Evolutionary conservation across 1,284 basidiomycete species (phyloP).

Genomic region (Uromyces viciae-fabae): DNA sequence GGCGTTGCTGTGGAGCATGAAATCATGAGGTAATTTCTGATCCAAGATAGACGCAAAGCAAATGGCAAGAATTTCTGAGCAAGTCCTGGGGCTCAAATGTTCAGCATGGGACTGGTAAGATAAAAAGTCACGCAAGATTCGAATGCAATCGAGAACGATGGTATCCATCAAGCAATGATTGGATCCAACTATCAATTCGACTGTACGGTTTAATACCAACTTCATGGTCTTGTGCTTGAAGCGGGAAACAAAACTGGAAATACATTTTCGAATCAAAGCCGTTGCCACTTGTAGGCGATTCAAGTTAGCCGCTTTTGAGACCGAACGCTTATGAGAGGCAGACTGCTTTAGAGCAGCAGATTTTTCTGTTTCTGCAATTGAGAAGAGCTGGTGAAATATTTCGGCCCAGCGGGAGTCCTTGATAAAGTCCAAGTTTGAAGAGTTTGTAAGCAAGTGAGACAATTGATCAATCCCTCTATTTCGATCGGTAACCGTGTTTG

Average conservation of each 20-base stretch:
- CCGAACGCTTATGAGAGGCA: constrained; percentile 20
- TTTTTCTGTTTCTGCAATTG: constrained; percentile 28
- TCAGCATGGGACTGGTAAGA: constrained; percentile 25
- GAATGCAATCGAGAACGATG: constrained; percentile 35
- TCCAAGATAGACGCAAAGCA: constrained; percentile 43
- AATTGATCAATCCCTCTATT: constrained; percentile 35
- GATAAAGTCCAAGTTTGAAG: constrained; percentile 17
- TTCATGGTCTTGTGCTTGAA: constrained; percentile 38
- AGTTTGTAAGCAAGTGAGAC: constrained; percentile 30
- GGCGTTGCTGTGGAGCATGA: constrained; percentile 4
- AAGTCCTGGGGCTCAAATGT: constrained; percentile 12
- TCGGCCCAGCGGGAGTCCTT: constrained; percentile 30
- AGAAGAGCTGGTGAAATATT: constrained; percentile 37
- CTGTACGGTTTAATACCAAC: constrained; percentile 27
- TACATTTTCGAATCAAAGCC: constrained; percentile 36
- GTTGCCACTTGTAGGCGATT: constrained; percentile 12
- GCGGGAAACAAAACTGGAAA: constrained; percentile 8
- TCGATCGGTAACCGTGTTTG: constrained; percentile 32
- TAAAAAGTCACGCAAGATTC: constrained; percentile 40
- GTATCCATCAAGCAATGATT: constrained; percentile 17
- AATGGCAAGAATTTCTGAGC: constrained; percentile 16
- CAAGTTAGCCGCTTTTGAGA: background rate
- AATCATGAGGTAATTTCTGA: constrained; percentile 23
- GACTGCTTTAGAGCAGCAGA: constrained; percentile 15
- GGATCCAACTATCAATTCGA: constrained; percentile 12